Conservation (phyloP, 495 filamentous ascomycete genomes). For the Xylaria longipes region DNA sequence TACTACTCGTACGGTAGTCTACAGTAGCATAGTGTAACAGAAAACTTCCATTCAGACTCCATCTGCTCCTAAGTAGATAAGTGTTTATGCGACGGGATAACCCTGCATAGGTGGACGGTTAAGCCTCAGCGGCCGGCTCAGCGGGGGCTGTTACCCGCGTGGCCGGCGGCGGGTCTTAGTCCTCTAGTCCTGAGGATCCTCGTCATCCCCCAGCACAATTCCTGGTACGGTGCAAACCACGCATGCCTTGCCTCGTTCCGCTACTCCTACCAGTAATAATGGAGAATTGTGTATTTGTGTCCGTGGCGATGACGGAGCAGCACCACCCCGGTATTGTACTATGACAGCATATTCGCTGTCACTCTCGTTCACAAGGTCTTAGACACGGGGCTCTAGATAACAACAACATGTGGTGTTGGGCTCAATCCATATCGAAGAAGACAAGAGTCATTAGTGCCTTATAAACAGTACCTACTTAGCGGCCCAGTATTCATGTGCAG, state of each 20-base stretch:
- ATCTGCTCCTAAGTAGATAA: constrained; percentile 3
- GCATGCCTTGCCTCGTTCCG: neutral
- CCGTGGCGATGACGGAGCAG: neutral
- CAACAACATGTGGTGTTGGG: neutral
- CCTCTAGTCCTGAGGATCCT: neutral
- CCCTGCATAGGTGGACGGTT: constrained; percentile 5
- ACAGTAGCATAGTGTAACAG: neutral
- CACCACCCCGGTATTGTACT: neutral
- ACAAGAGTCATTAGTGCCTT: constrained; percentile 18
- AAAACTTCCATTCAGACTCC: constrained; percentile 4
- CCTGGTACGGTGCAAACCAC: neutral
- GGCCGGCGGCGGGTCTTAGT: constrained; percentile 14
- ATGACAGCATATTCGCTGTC: constrained; percentile 3
- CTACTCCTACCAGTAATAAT: neutral
- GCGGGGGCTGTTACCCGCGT: constrained; percentile 20
- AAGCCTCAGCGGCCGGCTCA: constrained; percentile 17
- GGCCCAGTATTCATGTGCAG: neutral
- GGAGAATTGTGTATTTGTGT: neutral
- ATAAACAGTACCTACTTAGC: neutral
- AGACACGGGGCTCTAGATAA: neutral
- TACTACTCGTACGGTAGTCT: too few species aligned
- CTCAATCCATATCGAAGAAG: constrained; percentile 1
- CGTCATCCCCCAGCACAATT: neutral
- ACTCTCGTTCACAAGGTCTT: neutral
- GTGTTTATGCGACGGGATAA: constrained; percentile 8